Evolutionary conservation across 2,329 filamentous ascomycete genomes (phyloP).

Genomic region (Coniochaeta prunicola): DNA sequence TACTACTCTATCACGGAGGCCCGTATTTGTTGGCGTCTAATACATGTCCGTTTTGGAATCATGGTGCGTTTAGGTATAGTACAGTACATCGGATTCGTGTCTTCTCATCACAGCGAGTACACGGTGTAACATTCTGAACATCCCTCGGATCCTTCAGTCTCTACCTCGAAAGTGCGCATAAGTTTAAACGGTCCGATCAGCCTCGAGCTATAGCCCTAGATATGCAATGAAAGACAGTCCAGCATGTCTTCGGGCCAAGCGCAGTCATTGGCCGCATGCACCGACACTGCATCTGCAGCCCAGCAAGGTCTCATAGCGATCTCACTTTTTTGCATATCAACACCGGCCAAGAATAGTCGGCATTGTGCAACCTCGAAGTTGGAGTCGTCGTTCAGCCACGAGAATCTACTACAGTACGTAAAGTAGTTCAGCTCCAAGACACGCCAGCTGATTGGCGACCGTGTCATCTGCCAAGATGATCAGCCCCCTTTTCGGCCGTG

Average conservation of each 20-base stretch:
- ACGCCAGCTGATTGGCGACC: background rate
- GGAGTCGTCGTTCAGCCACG: background rate
- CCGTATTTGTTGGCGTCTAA: too few relatives aligned
- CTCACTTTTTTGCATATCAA: too few relatives aligned
- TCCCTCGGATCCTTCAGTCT: too few relatives aligned
- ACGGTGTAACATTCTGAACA: too few relatives aligned
- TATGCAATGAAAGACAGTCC: background rate
- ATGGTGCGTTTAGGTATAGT: too few relatives aligned
- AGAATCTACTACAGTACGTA: background rate
- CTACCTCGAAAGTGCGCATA: too few relatives aligned
- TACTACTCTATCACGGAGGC: too few relatives aligned
- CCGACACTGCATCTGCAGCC: background rate
- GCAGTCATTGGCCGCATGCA: background rate
- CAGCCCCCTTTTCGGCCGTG: background rate
- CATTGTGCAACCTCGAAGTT: background rate
- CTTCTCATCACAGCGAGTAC: too few relatives aligned
- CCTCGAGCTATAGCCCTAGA: background rate
- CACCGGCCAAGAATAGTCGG: background rate
- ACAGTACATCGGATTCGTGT: too few relatives aligned
- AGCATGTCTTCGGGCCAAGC: background rate
- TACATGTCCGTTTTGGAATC: too few relatives aligned
- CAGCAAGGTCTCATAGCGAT: too few relatives aligned
- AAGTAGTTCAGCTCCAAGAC: background rate
- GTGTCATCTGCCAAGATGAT: background rate
- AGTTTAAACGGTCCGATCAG: too few relatives aligned